Evolutionary conservation across 2,329 filamentous ascomycete species (phyloP).

Genomic region (Cladosporium sp.): DNA sequence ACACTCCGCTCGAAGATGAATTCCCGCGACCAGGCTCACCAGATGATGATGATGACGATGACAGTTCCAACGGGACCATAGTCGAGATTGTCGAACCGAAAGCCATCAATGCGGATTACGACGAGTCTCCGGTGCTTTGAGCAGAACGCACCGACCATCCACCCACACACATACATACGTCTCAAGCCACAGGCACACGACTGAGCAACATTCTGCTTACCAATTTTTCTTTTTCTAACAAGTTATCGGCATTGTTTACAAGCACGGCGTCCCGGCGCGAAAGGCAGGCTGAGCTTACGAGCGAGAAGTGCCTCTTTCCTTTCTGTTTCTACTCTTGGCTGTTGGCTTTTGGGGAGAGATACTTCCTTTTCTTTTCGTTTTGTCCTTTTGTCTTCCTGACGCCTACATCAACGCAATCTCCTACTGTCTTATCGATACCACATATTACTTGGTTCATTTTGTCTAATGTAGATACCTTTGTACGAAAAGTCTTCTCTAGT

Average conservation of each 20-base stretch:
- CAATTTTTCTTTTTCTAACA: neutral
- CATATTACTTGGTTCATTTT: no score
- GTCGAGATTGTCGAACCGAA: conserved; percentile 18
- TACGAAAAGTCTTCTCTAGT: no score
- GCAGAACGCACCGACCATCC: no score
- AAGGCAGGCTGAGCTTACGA: neutral
- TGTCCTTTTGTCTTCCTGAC: no score
- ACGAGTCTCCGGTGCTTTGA: conserved; percentile 14
- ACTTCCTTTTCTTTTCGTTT: no score
- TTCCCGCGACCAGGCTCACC: neutral
- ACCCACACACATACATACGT: neutral
- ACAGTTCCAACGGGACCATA: neutral
- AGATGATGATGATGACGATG: neutral
- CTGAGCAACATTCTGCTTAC: neutral
- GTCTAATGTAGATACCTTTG: no score
- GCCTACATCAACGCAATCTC: no score
- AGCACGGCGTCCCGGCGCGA: neutral
- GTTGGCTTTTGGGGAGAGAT: no score
- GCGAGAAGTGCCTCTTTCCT: neutral
- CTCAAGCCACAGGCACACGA: neutral
- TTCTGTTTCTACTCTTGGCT: neutral
- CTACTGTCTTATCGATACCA: no score
- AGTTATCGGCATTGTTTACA: neutral
- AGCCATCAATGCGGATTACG: conserved; percentile 17
- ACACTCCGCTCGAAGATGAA: neutral